Evolutionary conservation across 2,329 filamentous ascomycete species (phyloP), one percentile per base, ranked within the genome.

Genomic region (Colletotrichum trifolii): DNA sequence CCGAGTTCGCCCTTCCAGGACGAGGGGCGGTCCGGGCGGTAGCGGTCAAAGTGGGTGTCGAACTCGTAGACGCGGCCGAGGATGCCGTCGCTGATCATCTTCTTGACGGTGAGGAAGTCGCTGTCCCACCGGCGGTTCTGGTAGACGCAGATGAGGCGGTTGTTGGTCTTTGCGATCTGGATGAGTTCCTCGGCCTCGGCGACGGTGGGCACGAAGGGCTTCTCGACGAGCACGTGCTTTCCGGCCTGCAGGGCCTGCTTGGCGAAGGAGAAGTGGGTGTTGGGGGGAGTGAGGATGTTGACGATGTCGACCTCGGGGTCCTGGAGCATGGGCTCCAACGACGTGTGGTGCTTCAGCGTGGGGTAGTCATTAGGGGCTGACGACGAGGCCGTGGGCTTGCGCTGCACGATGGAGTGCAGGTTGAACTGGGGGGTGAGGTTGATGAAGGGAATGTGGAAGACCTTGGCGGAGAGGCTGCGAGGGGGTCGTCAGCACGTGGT

Each of bases 361-460:
- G 91, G 89, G 74, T 92, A 84, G 75, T 94, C 91, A 68, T 85
- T 83, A 17, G 88, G 85, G 1, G 91, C 91, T 64, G 92, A 91
- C 64, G 92, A 90, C 75, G 90, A 85, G 56, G 83, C 80, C 68
- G 85, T 86, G 6, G 91, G 91, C 6, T 81, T 86, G 65, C 92
- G 88, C 77, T 96, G 92, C 35, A 95, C 89, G 70, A 96, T 89
- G 68, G 90, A 87, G 73, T 93, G 87, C 17, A 95, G 86, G 56
- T 83, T 88, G 74, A 94, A 84, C 59, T 86, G 81, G 7, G 88
- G 82, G 0, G 89, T 87, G 36, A 84, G 83, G 57, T 81, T 80
- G 77, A 96, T 85, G 78, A 94, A 91, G 67, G 92, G 92, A 73
- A 95, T 93, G 77, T 96, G 92, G 79, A 95, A 96, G 78, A 91